Evolutionary conservation across 2,329 filamentous ascomycete species (phyloP).

Genomic region (Cercospora sojina): DNA sequence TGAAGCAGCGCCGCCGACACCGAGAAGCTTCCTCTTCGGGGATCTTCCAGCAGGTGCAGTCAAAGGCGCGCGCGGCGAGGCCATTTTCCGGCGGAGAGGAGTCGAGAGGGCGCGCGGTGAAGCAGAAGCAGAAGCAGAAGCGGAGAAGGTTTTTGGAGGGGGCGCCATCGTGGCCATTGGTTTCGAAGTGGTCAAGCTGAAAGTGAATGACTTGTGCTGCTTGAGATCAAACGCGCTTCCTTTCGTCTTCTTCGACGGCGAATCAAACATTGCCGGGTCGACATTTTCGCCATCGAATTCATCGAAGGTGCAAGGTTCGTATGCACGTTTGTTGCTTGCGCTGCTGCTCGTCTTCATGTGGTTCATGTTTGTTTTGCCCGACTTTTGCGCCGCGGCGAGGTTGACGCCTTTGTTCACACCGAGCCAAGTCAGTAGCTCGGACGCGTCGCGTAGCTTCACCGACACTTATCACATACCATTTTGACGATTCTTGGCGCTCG

Average conservation of each 20-base stretch:
- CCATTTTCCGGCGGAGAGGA: conserved; percentile 41
- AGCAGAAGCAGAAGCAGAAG: conserved; percentile 23
- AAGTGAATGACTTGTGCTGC: conserved; percentile 43
- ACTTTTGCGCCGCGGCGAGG: conserved; percentile 20
- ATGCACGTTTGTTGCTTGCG: conserved; percentile 47
- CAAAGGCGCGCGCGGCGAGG: conserved; percentile 44
- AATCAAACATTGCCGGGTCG: conserved; percentile 53
- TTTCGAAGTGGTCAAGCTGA: conserved; percentile 28
- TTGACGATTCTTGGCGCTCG: conserved; percentile 75
- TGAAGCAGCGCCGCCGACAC: conserved; percentile 41
- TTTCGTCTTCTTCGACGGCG: conserved; percentile 56
- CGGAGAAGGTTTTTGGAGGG: too few species aligned
- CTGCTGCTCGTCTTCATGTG: conserved; percentile 28
- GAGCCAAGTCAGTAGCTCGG: conserved; percentile 9
- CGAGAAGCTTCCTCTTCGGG: conserved; percentile 64
- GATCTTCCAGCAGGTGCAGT: conserved; percentile 77
- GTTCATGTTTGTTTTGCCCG: conserved; percentile 21
- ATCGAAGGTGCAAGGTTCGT: conserved; percentile 46
- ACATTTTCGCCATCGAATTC: conserved; percentile 58
- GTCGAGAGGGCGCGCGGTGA: conserved; percentile 34
- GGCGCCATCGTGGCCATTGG: too few species aligned
- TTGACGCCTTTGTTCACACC: conserved; percentile 20
- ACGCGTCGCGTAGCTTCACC: neutral
- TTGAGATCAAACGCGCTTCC: conserved; percentile 38
- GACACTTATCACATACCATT: conserved; percentile 49